These are phyloP conservation scores for Lachnellula willkommii DNA, from an alignment of 2,329 filamentous ascomycete genomes.

Conservation along the genomic window DNA sequence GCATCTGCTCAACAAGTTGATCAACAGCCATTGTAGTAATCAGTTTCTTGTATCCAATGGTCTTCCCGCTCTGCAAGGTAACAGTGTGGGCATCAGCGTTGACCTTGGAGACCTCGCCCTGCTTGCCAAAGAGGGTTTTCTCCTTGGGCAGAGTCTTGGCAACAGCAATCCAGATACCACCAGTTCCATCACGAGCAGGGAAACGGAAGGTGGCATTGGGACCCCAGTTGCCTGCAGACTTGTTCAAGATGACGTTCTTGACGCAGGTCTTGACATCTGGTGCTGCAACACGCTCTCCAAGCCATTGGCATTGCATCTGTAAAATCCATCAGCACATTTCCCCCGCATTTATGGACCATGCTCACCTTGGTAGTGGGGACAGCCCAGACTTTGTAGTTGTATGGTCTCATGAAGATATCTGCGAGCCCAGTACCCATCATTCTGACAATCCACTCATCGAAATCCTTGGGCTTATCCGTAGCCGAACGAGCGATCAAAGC, in stretches of 20 bases:
- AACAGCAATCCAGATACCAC: conserved; percentile 98
- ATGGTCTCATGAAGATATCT: conserved; percentile 96
- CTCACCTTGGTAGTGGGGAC: conserved; percentile 90
- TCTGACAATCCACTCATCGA: conserved; percentile 96
- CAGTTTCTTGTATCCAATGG: conserved; percentile 85
- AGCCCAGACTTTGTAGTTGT: conserved; percentile 99
- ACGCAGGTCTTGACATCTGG: conserved; percentile 92
- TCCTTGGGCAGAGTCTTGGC: conserved; percentile 87
- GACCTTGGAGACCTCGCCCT: conserved; percentile 78
- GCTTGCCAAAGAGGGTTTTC: conserved; percentile 85
- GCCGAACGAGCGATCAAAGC: conserved; percentile 80
- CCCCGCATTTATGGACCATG: background rate
- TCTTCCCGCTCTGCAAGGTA: conserved; percentile 76
- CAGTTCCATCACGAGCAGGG: conserved; percentile 89
- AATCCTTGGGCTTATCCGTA: conserved; percentile 89
- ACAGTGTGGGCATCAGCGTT: conserved; percentile 82
- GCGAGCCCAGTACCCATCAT: conserved; percentile 87
- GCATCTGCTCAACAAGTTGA: conserved; percentile 79
- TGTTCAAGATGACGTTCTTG: conserved; percentile 91
- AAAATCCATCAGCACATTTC: conserved; percentile 1
- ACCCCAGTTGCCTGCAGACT: conserved; percentile 95
- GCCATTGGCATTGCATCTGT: conserved; percentile 98
- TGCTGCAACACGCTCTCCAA: conserved; percentile 95
- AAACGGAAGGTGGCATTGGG: conserved; percentile 98
- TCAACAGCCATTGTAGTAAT: conserved; percentile 97